Conservation (phyloP, 2,329 filamentous ascomycete genomes). For the Diaporthe sp. region DNA sequence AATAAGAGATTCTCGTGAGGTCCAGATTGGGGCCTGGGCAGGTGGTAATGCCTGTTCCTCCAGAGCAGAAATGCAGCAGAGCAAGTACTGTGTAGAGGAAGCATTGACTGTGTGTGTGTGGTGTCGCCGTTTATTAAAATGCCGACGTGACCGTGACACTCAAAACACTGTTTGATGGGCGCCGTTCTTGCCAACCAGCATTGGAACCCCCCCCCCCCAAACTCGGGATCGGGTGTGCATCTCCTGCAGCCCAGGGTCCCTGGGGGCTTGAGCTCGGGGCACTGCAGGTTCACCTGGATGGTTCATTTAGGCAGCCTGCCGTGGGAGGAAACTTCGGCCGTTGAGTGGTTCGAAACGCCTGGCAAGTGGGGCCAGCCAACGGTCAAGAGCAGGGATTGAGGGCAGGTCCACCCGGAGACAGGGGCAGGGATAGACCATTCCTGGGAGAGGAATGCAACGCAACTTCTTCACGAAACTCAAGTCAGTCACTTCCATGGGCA, state of each 20-base stretch:
- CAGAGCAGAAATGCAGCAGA: background rate
- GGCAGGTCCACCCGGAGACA: background rate
- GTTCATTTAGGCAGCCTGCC: constrained; percentile 10
- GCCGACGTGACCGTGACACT: background rate
- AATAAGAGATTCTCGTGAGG: constrained; percentile 21
- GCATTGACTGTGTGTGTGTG: too few species aligned
- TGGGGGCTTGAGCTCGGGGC: background rate
- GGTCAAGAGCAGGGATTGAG: background rate
- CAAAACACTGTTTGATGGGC: background rate
- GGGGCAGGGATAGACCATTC: background rate
- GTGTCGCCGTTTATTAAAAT: background rate
- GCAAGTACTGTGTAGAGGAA: too few species aligned
- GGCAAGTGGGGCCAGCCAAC: background rate
- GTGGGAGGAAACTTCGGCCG: background rate
- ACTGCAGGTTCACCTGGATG: background rate
- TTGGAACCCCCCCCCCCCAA: background rate
- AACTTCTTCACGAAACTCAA: background rate
- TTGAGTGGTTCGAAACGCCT: constrained; percentile 7
- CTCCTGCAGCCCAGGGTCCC: background rate
- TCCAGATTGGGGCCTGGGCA: constrained; percentile 11
- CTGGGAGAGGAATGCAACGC: background rate
- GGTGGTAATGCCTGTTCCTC: background rate
- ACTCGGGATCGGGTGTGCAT: background rate
- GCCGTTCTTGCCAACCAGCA: too few species aligned
- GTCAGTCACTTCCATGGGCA: background rate